Base-by-base conservation (phyloP, 768 basidiomycete species). In the Boletus eberwhitei region DNA sequence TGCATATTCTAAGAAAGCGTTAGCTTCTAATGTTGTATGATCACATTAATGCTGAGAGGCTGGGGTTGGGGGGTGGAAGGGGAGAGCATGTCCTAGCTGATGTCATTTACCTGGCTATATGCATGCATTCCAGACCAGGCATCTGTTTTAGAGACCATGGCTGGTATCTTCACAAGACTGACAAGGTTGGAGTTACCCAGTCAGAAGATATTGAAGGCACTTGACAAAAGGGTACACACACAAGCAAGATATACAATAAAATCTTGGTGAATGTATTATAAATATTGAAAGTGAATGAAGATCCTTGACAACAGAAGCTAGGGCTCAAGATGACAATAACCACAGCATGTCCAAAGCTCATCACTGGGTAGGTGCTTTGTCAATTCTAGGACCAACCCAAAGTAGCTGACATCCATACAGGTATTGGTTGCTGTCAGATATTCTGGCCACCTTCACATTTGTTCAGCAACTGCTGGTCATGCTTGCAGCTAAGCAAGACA, bases 131-230 rank as follows among this genome's bases (percentile, higher is more conserved):
- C 0, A 93, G 94, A 0, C 72, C 77, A 13, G 94, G 94, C 0
- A 77, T 97, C 14, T 98, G 94, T 64, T 97, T 96, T 73, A 83
- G 76, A 48, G 92, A 95, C 63, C 79, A 82, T 8, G 94, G 94
- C 2, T 98, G 94, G 94, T 98, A 97, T 61, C 84, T 84, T 4
- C 84, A 90, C 3, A 86, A 87, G 57, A 66, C 69, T 2, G 79
- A 79, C 17, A 71, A 70, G 17, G 77, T 77, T 12, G 71, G 71
- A 1, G 70, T 58, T 0, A 50, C 59, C 3, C 70, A 75, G 8
- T 74, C 71, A 24, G 79, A 78, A 1, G 74, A 75, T 21, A 71
- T 71, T 0, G 62, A 60, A 1, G 63, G 58, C 48, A 59, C 66
- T 29, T 71, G 62, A 55, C 65, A 63, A 52, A 75, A 69, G 60